phyloP scores from a whole-genome alignment of 192 early-diverging fungal species.

The Glomus cerebriforme region DNA sequence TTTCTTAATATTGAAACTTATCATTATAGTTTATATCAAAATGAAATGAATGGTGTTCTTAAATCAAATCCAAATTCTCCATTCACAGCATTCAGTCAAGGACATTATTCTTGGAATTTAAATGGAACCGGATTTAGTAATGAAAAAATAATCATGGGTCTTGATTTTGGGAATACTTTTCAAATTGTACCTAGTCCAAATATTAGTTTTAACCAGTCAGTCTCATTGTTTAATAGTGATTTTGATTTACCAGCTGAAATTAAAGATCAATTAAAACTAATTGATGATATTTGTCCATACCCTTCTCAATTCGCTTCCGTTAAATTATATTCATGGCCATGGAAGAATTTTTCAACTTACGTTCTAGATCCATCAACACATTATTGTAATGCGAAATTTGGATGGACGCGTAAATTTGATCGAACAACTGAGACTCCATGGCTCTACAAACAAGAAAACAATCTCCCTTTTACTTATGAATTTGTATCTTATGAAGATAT shows the following conservation, averaged over 20 bases:
- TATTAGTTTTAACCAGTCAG: slow-evolving; percentile 1
- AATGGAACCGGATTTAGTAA: slow-evolving; percentile 64
- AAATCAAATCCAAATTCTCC: background rate
- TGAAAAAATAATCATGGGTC: slow-evolving; percentile 58
- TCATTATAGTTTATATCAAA: background rate
- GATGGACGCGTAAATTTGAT: slow-evolving; percentile 70
- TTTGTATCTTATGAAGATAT: slow-evolving; percentile 81
- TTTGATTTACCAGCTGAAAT: slow-evolving; percentile 52
- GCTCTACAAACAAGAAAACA: slow-evolving; percentile 64
- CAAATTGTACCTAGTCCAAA: slow-evolving; percentile 33
- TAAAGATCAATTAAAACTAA: slow-evolving; percentile 56
- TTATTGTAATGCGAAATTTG: slow-evolving; percentile 39
- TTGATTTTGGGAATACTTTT: slow-evolving; percentile 64
- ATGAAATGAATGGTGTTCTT: background rate
- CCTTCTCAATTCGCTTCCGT: no score
- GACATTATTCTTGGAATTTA: slow-evolving; percentile 57
- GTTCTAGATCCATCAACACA: slow-evolving; percentile 50
- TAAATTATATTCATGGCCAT: slow-evolving; percentile 68
- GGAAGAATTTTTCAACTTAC: slow-evolving; percentile 51
- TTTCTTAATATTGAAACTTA: background rate
- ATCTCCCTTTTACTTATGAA: slow-evolving; percentile 64
- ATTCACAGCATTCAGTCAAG: slow-evolving; percentile 38
- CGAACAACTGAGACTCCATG: slow-evolving; percentile 61
- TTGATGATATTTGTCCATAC: slow-evolving; percentile 51
- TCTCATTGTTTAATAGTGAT: no score